Evolutionary conservation across 2,329 filamentous ascomycete species (phyloP), one percentile per base, ranked within the genome.

Genomic region (Tolypocladium pustulatum): DNA sequence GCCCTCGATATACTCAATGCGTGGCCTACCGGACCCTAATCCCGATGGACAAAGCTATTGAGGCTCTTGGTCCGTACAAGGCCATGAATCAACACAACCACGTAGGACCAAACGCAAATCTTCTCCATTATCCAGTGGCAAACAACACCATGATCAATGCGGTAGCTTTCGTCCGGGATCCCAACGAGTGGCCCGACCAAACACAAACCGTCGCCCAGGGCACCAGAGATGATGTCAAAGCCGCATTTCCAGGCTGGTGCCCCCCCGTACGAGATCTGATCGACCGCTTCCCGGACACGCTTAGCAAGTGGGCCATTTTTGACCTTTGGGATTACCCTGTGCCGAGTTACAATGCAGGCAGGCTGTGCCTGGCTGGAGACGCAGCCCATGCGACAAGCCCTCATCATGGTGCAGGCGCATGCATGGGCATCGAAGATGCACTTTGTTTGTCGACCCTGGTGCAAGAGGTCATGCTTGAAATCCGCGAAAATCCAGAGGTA

Each of bases 381-480:
- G 83, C 84, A 0, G 85, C 84, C 0, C 84, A 87, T 65, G 83
- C 83, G 0, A 81, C 81, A 43, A 81, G 82, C 0, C 84, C 84
- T 0, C 80, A 83, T 43, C 80, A 84, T 49, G 84, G 83, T 0
- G 78, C 83, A 1, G 84, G 84, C 2, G 78, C 81, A 0, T 81
- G 81, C 1, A 77, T 85, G 64, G 81, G 79, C 1, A 37, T 55
- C 22, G 53, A 55, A 25, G 53, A 55, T 10, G 53, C 53, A 10
- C 53, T 55, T 20, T 55, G 53, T n/a, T 36, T 55, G 4, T 25
- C 36, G 4, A 40, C 53, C 15, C 53, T 55, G 12, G 27, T 55
- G n/a, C 20, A 55, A 6, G n/a, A 37, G 15, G 53, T 55, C 6
- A 25, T 40, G 13, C 6, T 22, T 15, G 53, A 55, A 3, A 20